Conservation (phyloP, 192 early-diverging fungal genomes). For the Chytriomyces confervae region DNA sequence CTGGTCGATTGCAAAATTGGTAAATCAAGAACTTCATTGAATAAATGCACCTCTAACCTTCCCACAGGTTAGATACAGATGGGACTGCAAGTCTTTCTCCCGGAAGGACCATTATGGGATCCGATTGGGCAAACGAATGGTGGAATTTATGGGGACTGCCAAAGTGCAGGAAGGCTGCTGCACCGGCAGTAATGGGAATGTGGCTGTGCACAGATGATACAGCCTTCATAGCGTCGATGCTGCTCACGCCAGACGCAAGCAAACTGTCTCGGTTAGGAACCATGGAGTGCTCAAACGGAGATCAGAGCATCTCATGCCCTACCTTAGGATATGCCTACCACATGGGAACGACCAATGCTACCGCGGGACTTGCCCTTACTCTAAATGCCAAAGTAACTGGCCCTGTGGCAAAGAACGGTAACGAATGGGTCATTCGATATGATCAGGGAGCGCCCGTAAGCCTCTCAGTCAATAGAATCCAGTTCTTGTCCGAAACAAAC, state of each 20-base stretch:
- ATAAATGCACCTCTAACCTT: neutral
- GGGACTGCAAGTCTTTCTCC: conserved; percentile 26
- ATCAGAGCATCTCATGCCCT: conserved; percentile 31
- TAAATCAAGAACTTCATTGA: neutral
- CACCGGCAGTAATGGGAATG: neutral
- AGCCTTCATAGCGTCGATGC: neutral
- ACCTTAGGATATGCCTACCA: conserved; percentile 27
- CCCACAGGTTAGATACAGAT: conserved; percentile 17
- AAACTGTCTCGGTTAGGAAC: conserved; percentile 29
- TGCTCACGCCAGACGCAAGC: neutral
- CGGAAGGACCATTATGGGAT: conserved; percentile 28
- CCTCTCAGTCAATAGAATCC: neutral
- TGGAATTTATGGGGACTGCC: conserved; percentile 24
- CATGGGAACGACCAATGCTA: neutral
- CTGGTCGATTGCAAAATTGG: conserved; percentile 33
- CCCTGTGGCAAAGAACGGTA: neutral
- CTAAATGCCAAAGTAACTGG: neutral
- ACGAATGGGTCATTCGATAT: conserved; percentile 4
- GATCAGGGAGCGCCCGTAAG: neutral
- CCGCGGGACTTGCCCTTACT: neutral
- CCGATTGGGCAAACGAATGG: conserved; percentile 42
- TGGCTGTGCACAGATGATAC: conserved; percentile 1
- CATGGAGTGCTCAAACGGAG: conserved; percentile 20
- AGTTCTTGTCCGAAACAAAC: conserved; percentile 3
- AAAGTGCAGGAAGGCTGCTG: neutral